A percentile compares a stretch with the other conserved stretches of the same genome.
Conservation (phyloP, 2,329 filamentous ascomycete genomes). For the Exophiala sideris region DNA sequence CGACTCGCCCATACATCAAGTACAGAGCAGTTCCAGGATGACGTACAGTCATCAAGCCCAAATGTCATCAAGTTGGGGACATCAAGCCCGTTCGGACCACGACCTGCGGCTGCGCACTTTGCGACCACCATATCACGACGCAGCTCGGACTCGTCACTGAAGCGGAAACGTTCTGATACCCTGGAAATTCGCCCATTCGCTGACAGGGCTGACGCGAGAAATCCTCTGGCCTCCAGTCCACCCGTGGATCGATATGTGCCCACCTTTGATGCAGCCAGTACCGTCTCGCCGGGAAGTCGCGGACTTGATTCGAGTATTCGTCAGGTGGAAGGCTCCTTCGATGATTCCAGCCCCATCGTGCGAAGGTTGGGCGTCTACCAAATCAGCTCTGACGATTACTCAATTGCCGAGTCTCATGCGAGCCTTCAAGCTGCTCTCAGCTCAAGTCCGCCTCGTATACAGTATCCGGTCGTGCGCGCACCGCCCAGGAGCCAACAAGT, state of each 20-base stretch:
- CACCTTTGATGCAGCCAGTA: conserved; percentile 31
- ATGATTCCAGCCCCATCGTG: conserved; percentile 25
- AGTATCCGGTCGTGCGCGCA: conserved; percentile 32
- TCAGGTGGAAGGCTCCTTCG: conserved; percentile 6
- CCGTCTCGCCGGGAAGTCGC: conserved; percentile 12
- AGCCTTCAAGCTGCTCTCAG: conserved; percentile 39
- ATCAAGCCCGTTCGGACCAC: conserved; percentile 32
- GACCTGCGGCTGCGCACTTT: conserved; percentile 30
- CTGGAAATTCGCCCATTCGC: conserved; percentile 11
- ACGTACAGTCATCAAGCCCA: conserved; percentile 35
- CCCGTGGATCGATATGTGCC: conserved; percentile 35
- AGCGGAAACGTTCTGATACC: conserved; percentile 25
- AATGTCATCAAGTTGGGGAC: conserved; percentile 41
- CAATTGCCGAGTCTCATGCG: conserved; percentile 29
- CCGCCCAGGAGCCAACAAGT: conserved; percentile 41
- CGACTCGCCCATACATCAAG: conserved; percentile 38
- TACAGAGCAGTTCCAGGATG: conserved; percentile 6
- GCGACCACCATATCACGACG: conserved; percentile 36
- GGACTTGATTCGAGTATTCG: conserved; percentile 16
- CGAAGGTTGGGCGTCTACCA: conserved; percentile 15
- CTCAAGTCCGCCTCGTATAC: conserved; percentile 27
- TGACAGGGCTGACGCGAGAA: conserved; percentile 15
- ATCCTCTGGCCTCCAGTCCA: conserved; percentile 36
- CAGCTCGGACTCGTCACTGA: conserved; percentile 35
- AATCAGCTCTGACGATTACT: conserved; percentile 18